A percentile compares a stretch with the other conserved stretches of the same genome.
Evolutionary conservation across 345 rosid genomes (phyloP).

Genomic region (Limnanthes douglasii): DNA sequence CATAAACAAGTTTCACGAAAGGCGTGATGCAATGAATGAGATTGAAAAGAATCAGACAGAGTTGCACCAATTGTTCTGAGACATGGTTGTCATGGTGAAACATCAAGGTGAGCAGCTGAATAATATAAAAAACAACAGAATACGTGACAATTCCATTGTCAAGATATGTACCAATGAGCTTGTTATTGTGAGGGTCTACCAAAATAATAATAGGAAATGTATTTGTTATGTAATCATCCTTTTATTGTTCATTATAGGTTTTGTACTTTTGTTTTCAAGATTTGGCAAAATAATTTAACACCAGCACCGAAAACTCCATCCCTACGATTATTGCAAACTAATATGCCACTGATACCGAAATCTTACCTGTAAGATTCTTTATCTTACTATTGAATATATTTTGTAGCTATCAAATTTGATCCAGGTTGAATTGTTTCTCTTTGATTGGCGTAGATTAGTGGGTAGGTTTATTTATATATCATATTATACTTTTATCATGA

Average conservation of each 20-base stretch:
- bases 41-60: slow-evolving; percentile 62
- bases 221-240: slow-evolving; percentile 40
- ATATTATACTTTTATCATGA: no score
- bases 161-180: slow-evolving; percentile 32
- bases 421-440: no score
- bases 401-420: no score
- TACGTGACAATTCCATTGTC: slow-evolving; percentile 46
- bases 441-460: no score
- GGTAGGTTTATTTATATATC: no score
- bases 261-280: slow-evolving; percentile 45
- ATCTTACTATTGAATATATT: no score
- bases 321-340: slow-evolving; percentile 6
- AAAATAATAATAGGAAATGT: slow-evolving; percentile 77
- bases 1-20: slow-evolving; percentile 65
- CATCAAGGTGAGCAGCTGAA: slow-evolving; percentile 61
- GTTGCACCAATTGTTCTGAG: slow-evolving; percentile 75
- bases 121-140: slow-evolving; percentile 58
- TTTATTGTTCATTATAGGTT: slow-evolving; percentile 42
- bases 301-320: no score
- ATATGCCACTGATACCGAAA: slow-evolving; percentile 8
- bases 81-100: slow-evolving; percentile 61
- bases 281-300: slow-evolving; percentile 47
- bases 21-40: slow-evolving; percentile 78
- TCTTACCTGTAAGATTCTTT: no score
- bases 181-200: slow-evolving; percentile 34